Conservation (phyloP, 2,329 filamentous ascomycete genomes). For the Hypomyces rosellus region DNA sequence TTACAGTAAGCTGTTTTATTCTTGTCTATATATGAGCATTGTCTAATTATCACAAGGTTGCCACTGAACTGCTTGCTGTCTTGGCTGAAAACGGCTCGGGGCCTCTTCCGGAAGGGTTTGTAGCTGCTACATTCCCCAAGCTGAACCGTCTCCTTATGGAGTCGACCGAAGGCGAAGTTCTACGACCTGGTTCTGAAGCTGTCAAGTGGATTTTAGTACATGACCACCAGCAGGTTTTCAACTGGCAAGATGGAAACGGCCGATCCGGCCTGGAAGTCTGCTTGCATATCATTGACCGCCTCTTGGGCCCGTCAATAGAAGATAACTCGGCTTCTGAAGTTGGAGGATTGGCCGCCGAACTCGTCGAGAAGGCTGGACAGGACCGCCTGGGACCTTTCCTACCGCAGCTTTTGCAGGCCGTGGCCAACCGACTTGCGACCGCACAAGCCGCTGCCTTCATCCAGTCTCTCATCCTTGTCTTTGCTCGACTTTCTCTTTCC, state of each 20-base stretch:
- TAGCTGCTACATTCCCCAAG: constrained; percentile 80
- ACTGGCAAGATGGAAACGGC: constrained; percentile 73
- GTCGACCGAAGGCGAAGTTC: constrained; percentile 78
- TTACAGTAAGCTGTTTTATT: constrained; percentile 51
- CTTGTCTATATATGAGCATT: constrained; percentile 15
- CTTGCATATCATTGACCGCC: constrained; percentile 83
- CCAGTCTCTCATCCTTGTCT: constrained; percentile 91
- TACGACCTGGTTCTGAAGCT: constrained; percentile 78
- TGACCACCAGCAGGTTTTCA: constrained; percentile 83
- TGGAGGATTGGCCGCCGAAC: constrained; percentile 83
- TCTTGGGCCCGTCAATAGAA: constrained; percentile 77
- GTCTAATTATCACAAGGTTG: constrained; percentile 45
- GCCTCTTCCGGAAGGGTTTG: constrained; percentile 80
- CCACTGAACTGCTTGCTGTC: constrained; percentile 75
- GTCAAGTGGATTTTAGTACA: constrained; percentile 87
- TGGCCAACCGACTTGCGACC: constrained; percentile 75
- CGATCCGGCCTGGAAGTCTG: constrained; percentile 84
- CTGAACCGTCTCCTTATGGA: constrained; percentile 75
- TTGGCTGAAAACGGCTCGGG: constrained; percentile 77
- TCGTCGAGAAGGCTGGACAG: constrained; percentile 91
- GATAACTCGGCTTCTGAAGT: constrained; percentile 96
- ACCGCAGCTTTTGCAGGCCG: constrained; percentile 79
- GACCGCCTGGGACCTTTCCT: constrained; percentile 87
- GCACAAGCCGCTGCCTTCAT: constrained; percentile 86
- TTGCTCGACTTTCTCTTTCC: constrained; percentile 79